phyloP scores from a whole-genome alignment of 2,329 filamentous ascomycete species.

The Metarhizium brunneum region DNA sequence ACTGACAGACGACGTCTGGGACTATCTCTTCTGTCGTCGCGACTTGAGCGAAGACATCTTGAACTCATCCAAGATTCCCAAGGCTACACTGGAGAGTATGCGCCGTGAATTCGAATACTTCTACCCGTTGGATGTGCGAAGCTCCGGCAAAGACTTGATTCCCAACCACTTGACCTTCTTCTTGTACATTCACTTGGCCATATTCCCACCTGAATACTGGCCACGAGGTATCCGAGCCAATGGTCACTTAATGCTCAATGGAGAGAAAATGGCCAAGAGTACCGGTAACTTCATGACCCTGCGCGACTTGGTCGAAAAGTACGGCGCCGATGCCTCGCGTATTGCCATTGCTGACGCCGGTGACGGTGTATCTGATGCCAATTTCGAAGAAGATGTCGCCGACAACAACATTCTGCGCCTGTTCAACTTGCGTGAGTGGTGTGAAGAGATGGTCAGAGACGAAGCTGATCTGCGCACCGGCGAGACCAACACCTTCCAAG shows the following conservation, averaged over 20 bases:
- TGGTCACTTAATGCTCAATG: slow-evolving; percentile 88
- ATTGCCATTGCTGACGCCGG: slow-evolving; percentile 91
- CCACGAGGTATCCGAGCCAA: slow-evolving; percentile 79
- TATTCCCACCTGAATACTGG: slow-evolving; percentile 86
- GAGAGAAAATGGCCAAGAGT: slow-evolving; percentile 97
- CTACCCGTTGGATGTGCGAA: slow-evolving; percentile 84
- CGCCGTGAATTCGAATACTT: slow-evolving; percentile 92
- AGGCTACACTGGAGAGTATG: slow-evolving; percentile 68
- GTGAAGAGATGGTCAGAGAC: slow-evolving; percentile 72
- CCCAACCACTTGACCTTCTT: slow-evolving; percentile 94
- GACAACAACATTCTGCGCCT: slow-evolving; percentile 85
- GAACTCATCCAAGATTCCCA: slow-evolving; percentile 58
- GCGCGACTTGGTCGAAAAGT: slow-evolving; percentile 77
- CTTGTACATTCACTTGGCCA: slow-evolving; percentile 84
- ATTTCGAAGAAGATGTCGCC: slow-evolving; percentile 92
- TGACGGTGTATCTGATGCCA: slow-evolving; percentile 89
- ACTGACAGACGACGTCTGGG: slow-evolving; percentile 93
- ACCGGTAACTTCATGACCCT: slow-evolving; percentile 97
- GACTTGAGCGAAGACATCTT: slow-evolving; percentile 59
- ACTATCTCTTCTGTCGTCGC: slow-evolving; percentile 80
- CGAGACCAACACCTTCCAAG: slow-evolving; percentile 67
- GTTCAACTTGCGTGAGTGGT: slow-evolving; percentile 78
- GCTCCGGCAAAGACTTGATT: slow-evolving; percentile 87
- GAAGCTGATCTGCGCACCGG: slow-evolving; percentile 63
- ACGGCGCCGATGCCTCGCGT: slow-evolving; percentile 84